These are phyloP conservation scores for Dichomitus squalens DNA, from an alignment of 1,284 basidiomycete genomes.

Conservation along the genomic window DNA sequence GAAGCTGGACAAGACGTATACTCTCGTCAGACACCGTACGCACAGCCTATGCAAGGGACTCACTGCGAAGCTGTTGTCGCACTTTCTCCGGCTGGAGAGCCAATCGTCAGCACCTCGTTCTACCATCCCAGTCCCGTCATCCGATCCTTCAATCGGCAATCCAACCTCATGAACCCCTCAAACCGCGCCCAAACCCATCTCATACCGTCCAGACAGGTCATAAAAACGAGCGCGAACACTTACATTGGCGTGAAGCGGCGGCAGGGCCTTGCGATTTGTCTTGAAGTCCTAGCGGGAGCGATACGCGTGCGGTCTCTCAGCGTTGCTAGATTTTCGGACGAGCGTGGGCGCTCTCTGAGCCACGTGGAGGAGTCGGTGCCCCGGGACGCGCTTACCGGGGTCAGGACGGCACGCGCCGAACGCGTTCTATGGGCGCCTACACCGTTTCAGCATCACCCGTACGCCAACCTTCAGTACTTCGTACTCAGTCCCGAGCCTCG, in stretches of 20 bases:
- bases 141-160: conserved; percentile 28
- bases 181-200: conserved; percentile 9
- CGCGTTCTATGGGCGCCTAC: conserved; percentile 19
- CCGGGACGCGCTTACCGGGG: conserved; percentile 17
- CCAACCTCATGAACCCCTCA: conserved; percentile 28
- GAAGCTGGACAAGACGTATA: conserved; percentile 38
- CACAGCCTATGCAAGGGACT: conserved; percentile 15
- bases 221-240: conserved; percentile 27
- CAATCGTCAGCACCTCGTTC: conserved; percentile 26
- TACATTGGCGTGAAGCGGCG: conserved; percentile 34
- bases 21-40: neutral
- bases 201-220: conserved; percentile 9
- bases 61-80: conserved; percentile 37
- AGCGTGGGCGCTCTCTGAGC: conserved; percentile 14
- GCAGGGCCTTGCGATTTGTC: conserved; percentile 33
- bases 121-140: conserved; percentile 28
- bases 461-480: too few relatives aligned
- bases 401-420: conserved; percentile 15
- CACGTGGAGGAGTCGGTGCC: conserved; percentile 17
- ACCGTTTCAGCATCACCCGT: neutral
- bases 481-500: too few relatives aligned
- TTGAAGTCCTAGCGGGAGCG: conserved; percentile 37
- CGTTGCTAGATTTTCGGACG: conserved; percentile 19
- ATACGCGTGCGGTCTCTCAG: conserved; percentile 21
- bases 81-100: conserved; percentile 36